These are phyloP conservation scores for Tephrocybe sp. DNA, from an alignment of 768 basidiomycete genomes.

Conservation along the genomic window DNA sequence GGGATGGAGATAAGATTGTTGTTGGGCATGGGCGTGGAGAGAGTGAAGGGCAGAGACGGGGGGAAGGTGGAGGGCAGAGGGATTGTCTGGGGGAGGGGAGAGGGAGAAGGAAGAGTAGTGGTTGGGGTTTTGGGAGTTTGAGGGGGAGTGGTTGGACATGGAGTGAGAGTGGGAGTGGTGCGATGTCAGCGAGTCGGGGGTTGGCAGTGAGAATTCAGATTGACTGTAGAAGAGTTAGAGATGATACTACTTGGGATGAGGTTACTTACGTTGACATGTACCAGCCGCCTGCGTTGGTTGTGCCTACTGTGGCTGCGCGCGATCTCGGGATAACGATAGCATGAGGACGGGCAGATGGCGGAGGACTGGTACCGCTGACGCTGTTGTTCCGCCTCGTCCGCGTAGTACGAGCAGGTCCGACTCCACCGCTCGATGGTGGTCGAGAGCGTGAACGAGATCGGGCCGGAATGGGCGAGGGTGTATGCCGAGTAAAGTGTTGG, in stretches of 20 bases:
- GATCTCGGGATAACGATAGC: slow-evolving; percentile 64
- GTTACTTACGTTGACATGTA: slow-evolving; percentile 30
- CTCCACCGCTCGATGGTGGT: slow-evolving; percentile 26
- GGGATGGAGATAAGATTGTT: slow-evolving; percentile 11
- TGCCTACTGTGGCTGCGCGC: slow-evolving; percentile 25
- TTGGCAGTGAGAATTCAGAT: slow-evolving; percentile 41
- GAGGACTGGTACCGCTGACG: slow-evolving; percentile 57
- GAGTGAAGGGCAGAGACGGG: slow-evolving; percentile 20
- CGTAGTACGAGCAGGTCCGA: slow-evolving; percentile 56
- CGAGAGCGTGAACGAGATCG: slow-evolving; percentile 51
- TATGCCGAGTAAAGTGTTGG: slow-evolving; percentile 30
- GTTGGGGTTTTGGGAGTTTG: slow-evolving; percentile 25
- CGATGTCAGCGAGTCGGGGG: slow-evolving; percentile 37
- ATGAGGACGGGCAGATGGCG: slow-evolving; percentile 54
- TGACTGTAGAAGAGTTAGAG: slow-evolving; percentile 3
- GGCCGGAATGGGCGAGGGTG: slow-evolving; percentile 30
- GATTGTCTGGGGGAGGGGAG: slow-evolving; percentile 23
- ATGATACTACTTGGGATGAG: background rate
- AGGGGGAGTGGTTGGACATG: slow-evolving; percentile 22
- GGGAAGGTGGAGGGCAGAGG: slow-evolving; percentile 21
- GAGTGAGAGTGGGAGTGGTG: slow-evolving; percentile 33
- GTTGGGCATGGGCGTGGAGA: slow-evolving; percentile 13
- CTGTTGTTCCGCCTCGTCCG: slow-evolving; percentile 60
- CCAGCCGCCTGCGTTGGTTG: slow-evolving; percentile 24
- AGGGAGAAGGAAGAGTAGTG: slow-evolving; percentile 30